A percentile compares a stretch with the other conserved stretches of the same genome.
These are phyloP conservation scores for Teratosphaeria gauchensis DNA, from an alignment of 2,329 filamentous ascomycete species.

Conservation along the genomic window DNA sequence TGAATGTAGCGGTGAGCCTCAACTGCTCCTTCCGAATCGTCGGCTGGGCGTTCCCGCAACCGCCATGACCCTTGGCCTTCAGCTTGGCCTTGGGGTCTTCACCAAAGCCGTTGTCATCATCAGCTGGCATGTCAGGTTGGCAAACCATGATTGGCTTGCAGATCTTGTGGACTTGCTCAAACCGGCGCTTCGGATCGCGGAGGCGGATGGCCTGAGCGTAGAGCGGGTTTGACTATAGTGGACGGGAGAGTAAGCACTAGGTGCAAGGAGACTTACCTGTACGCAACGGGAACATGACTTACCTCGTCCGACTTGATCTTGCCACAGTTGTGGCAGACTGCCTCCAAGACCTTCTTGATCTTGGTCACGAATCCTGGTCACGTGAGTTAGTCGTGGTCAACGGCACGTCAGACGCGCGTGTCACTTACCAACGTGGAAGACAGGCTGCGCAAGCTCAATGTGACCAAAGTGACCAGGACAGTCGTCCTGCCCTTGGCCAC, in stretches of 20 bases:
- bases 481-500: constrained; percentile 87
- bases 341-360: constrained; percentile 98
- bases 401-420: background rate
- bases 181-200: constrained; percentile 88
- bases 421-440: constrained; percentile 70
- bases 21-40: constrained; percentile 80
- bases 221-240: constrained; percentile 65
- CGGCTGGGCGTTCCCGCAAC: constrained; percentile 86
- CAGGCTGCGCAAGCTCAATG: constrained; percentile 92
- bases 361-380: constrained; percentile 85
- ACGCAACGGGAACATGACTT: constrained; percentile 53
- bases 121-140: constrained; percentile 62
- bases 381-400: constrained; percentile 7
- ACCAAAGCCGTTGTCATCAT: constrained; percentile 58
- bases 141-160: constrained; percentile 84
- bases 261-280: constrained; percentile 15
- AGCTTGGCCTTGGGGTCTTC: constrained; percentile 48
- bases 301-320: constrained; percentile 97
- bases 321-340: constrained; percentile 97
- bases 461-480: constrained; percentile 98
- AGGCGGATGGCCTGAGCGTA: constrained; percentile 73
- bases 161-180: constrained; percentile 82
- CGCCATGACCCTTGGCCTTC: constrained; percentile 58
- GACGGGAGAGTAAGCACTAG: constrained; percentile 34
- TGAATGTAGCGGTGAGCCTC: constrained; percentile 69